Evolutionary conservation across 179 eudicot genomes (phyloP).

Genomic region (Beta lomatogona): DNA sequence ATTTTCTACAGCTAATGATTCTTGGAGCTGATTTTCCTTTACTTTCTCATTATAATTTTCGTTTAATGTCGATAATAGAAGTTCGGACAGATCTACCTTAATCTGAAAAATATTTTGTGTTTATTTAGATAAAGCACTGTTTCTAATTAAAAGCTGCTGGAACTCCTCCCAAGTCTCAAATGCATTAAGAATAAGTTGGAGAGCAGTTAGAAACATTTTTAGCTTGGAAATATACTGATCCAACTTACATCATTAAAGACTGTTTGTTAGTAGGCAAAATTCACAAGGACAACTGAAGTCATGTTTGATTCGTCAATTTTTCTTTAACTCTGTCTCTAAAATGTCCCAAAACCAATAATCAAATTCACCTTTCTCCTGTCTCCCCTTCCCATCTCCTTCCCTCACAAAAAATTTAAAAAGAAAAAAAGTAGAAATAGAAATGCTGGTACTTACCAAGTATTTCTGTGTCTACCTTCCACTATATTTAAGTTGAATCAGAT

Average conservation of each 20-base stretch:
- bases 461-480: background rate
- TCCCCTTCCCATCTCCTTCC: background rate
- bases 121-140: background rate
- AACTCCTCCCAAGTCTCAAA: background rate
- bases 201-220: background rate
- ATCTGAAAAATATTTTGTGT: background rate
- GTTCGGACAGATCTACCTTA: background rate
- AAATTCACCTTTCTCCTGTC: background rate
- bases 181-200: background rate
- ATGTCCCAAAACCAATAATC: too few species aligned
- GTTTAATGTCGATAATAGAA: background rate
- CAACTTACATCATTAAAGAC: background rate
- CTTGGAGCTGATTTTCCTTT: background rate
- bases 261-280: background rate
- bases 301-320: background rate
- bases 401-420: background rate
- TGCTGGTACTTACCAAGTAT: background rate
- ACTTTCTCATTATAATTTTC: background rate
- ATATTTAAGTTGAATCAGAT: background rate
- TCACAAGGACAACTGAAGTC: background rate
- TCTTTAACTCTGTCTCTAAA: background rate
- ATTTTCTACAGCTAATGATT: background rate
- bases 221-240: background rate
- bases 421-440: background rate
- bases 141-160: background rate